These are phyloP conservation scores for Oryza meridionalis DNA, from an alignment of 176 grass and related monocot species.

Conservation along the genomic window DNA sequence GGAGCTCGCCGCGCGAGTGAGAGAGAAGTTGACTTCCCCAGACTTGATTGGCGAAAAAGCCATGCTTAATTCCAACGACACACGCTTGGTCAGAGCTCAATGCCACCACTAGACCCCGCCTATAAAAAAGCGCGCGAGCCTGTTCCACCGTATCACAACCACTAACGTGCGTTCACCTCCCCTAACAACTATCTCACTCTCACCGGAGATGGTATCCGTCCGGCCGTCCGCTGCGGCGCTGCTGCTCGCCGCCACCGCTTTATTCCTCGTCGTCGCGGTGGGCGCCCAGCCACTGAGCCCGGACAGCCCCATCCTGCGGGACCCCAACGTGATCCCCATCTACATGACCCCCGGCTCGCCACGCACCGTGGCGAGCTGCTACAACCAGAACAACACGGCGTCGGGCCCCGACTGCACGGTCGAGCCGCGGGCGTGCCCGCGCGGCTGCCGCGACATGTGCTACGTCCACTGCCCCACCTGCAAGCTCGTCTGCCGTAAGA, in stretches of 20 bases:
- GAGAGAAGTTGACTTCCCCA: slow-evolving; percentile 42
- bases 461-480: slow-evolving; percentile 59
- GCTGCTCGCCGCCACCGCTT: not conserved
- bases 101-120: not conserved
- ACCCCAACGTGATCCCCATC: slow-evolving; percentile 43
- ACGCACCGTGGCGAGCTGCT: slow-evolving; percentile 40
- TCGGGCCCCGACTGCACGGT: not conserved
- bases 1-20: not conserved
- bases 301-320: not conserved
- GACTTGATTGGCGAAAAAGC: slow-evolving; percentile 47
- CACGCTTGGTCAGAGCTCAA: slow-evolving; percentile 25
- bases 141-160: slow-evolving; percentile 2
- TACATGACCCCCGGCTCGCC: slow-evolving; percentile 34
- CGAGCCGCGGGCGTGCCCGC: slow-evolving; percentile 19
- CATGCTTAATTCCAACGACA: slow-evolving; percentile 55
- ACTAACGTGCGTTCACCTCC: not conserved
- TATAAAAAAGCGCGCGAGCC: slow-evolving; percentile 1
- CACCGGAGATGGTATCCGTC: slow-evolving; percentile 24
- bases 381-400: slow-evolving; percentile 23
- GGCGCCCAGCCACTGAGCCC: slow-evolving; percentile 16
- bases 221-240: not conserved
- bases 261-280: slow-evolving; percentile 27
- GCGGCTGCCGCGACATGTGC: slow-evolving; percentile 47
- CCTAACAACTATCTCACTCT: not conserved
- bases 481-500: slow-evolving; percentile 67